Evolutionary conservation across 768 basidiomycete genomes (phyloP), one percentile per base, ranked within the genome.

Genomic region (Psilocybe cyanescens): DNA sequence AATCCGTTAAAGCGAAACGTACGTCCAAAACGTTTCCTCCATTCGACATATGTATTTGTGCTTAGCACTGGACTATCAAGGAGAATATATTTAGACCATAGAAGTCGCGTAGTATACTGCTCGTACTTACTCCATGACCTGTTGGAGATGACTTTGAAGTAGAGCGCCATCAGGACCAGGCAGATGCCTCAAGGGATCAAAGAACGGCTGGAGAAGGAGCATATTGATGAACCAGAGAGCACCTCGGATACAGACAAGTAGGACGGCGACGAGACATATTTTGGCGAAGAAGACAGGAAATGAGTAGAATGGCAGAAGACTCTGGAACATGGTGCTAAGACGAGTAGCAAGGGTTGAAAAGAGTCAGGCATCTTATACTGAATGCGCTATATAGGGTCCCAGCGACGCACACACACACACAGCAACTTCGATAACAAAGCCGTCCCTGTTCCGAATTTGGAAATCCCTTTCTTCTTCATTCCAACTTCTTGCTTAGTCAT

Each of bases 1-100:
- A 81, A 83, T 1, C 85, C 85, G 64, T 87, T 81, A 58, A 84
- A 83, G 45, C 81, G 71, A 60, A 84, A 83, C 1, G 83, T 86
- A 62, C 79, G 78, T 9, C 84, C 85, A 69, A 76, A 82, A 14
- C 62, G 68, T 57, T 71, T 73, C 28, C 74, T 72, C 83, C 83
- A 86, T 17, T 76, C 72, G 14, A 76, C 71, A 64, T 84, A 76
- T 1, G 76, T 78, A 4, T 71, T 66, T 7, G 76, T 68, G 61
- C 78, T 81, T 29, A 74, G 58, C 52, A 74, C 70, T 7, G 85
- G 85, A 59, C 84, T 86, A 56, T 39, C 11, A 46, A 45, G n/a
- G 28, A 30, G 41, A 14, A 44, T 29, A 61, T 14, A 54, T 58
- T 50, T 16, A 56, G 17, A 50, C 29, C 47, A 29, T 55, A n/a